phyloP scores from a whole-genome alignment of 768 basidiomycete species.

The Rhizopogon rudus region DNA sequence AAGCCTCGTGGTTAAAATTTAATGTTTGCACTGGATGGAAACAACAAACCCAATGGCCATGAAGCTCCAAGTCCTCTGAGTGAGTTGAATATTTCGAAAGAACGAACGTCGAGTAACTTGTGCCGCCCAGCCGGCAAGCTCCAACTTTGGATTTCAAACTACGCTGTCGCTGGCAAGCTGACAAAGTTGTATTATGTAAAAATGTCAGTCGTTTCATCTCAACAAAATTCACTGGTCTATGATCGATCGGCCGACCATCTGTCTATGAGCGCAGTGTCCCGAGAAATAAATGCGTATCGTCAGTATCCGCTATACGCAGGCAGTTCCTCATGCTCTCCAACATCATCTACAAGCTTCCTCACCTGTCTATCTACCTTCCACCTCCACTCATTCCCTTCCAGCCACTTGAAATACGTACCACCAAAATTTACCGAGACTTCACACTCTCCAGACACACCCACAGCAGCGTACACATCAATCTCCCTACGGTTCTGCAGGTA shows the following conservation, averaged over 20 bases:
- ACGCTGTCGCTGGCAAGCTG: no score
- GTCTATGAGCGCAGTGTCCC: not conserved
- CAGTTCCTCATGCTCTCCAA: conserved; percentile 37
- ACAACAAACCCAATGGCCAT: not conserved
- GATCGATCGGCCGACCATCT: not conserved
- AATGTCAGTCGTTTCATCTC: no score
- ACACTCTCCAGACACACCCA: conserved; percentile 47
- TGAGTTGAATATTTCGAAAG: no score
- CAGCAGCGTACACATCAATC: conserved; percentile 59
- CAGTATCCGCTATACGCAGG: conserved; percentile 20
- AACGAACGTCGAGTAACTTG: no score
- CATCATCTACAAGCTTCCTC: conserved; percentile 37
- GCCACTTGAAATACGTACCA: conserved; percentile 52
- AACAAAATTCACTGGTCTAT: no score
- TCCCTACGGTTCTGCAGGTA: conserved; percentile 43
- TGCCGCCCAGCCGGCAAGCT: no score
- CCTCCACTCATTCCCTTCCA: conserved; percentile 58
- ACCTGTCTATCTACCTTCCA: conserved; percentile 65
- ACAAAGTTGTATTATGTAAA: no score
- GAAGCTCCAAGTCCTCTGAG: no score
- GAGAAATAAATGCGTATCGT: not conserved
- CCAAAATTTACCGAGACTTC: conserved; percentile 54
- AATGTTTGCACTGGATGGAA: not conserved
- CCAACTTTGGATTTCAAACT: no score
- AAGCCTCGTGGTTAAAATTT: no score